Percentiles rank a stretch among this genome's conserved stretches.
Evolutionary conservation across 345 rosid species (phyloP).

Genomic region (Aquilaria yunnanensis): DNA sequence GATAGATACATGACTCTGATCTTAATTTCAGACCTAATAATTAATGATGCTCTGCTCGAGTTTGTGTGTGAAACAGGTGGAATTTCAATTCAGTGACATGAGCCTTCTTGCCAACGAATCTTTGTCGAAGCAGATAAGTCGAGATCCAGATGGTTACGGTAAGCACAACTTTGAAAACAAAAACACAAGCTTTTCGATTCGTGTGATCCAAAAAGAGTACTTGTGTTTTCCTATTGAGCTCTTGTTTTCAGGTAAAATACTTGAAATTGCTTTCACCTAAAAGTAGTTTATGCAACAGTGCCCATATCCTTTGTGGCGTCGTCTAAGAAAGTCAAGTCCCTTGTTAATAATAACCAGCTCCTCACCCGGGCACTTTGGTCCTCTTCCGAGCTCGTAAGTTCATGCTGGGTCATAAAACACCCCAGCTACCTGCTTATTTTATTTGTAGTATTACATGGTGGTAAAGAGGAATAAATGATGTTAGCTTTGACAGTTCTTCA

Average conservation of each 20-base stretch:
- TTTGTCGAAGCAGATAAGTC: slow-evolving; percentile 65
- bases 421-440: no score
- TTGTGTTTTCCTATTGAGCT: no score
- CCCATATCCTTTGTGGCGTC: slow-evolving; percentile 66
- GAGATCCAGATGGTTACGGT: slow-evolving; percentile 95
- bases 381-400: slow-evolving; percentile 79
- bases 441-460: no score
- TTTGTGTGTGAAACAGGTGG: slow-evolving; percentile 45
- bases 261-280: background rate
- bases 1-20: background rate
- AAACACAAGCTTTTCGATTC: no score
- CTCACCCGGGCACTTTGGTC: slow-evolving; percentile 70
- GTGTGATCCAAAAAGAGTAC: no score
- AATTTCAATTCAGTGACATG: slow-evolving; percentile 87
- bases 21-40: background rate
- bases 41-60: background rate
- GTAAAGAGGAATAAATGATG: no score
- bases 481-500: no score
- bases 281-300: slow-evolving; percentile 28
- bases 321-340: slow-evolving; percentile 80
- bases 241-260: no score
- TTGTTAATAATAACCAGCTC: slow-evolving; percentile 48
- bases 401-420: background rate
- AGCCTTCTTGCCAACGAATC: slow-evolving; percentile 89
- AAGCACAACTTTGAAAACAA: slow-evolving; percentile 16